Conservation (phyloP, 805 yeast genomes). For the Ogataea corticis region DNA sequence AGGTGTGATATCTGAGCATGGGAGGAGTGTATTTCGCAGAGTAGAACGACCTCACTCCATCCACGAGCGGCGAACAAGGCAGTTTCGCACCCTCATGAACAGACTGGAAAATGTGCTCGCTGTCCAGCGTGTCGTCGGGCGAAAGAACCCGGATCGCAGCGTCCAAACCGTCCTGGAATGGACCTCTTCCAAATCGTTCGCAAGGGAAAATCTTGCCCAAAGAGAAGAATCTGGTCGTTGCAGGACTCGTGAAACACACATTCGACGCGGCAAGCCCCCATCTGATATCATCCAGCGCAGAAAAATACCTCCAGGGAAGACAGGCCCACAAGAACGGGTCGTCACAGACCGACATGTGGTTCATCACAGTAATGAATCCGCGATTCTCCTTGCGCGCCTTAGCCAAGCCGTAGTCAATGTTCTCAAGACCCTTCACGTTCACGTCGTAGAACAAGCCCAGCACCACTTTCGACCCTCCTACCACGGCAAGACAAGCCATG, state of each 20-base stretch:
- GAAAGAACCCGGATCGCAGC: conserved; percentile 79
- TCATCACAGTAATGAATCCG: conserved; percentile 82
- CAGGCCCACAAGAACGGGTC: conserved; percentile 92
- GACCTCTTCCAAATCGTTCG: conserved; percentile 87
- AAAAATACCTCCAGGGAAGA: conserved; percentile 68
- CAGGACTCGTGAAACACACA: conserved; percentile 68
- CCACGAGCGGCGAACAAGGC: not conserved
- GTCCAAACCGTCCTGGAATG: conserved; percentile 87
- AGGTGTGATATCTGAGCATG: conserved; percentile 59
- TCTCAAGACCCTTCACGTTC: conserved; percentile 58
- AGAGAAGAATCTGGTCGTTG: conserved; percentile 64
- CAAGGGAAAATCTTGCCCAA: conserved; percentile 88
- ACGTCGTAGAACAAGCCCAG: conserved; percentile 66
- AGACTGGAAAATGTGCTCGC: conserved; percentile 36
- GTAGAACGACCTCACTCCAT: conserved; percentile 26
- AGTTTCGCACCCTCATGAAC: not conserved
- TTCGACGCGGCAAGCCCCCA: conserved; percentile 97
- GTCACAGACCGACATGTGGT: conserved; percentile 89
- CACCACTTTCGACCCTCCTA: conserved; percentile 62
- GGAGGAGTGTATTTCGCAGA: conserved; percentile 49
- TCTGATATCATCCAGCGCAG: conserved; percentile 65
- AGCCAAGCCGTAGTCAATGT: conserved; percentile 62
- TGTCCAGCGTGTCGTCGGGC: conserved; percentile 68
- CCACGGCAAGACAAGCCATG: conserved; percentile 65
- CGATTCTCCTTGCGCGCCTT: conserved; percentile 67